Conservation (phyloP, 2,329 filamentous ascomycete genomes). For the Escovopsis weberi region DNA sequence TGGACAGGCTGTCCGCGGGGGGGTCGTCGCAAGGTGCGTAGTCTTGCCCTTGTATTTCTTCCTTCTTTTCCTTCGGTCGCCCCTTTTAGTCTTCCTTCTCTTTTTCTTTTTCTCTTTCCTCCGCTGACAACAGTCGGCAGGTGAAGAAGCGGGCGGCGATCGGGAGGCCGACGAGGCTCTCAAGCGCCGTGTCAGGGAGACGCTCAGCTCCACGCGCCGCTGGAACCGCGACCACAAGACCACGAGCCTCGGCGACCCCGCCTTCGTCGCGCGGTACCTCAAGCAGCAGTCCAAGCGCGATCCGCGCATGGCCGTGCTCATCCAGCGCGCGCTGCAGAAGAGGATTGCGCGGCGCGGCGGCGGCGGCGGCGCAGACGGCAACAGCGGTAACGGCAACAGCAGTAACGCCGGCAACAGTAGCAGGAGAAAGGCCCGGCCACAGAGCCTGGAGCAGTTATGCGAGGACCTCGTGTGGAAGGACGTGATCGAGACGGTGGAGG, state of each 20-base stretch:
- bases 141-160: background rate
- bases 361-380: background rate
- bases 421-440: conserved; percentile 7
- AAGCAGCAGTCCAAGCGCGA: conserved; percentile 23
- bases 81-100: no score
- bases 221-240: conserved; percentile 25
- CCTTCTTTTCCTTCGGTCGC: no score
- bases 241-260: conserved; percentile 15
- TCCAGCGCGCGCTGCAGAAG: conserved; percentile 18
- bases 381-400: no score
- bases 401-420: background rate
- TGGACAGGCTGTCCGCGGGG: conserved; percentile 10
- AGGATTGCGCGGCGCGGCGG: conserved; percentile 8
- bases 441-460: conserved; percentile 20
- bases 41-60: no score
- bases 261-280: conserved; percentile 19
- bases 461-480: conserved; percentile 18
- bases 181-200: conserved; percentile 18
- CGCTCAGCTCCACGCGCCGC: conserved; percentile 22
- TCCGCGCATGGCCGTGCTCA: conserved; percentile 17
- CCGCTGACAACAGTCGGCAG: background rate
- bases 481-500: conserved; percentile 18
- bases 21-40: conserved; percentile 7
- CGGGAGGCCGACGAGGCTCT: background rate
- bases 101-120: no score